phyloP scores from a whole-genome alignment of 345 rosid species.

The Noccaea bulbosa region DNA sequence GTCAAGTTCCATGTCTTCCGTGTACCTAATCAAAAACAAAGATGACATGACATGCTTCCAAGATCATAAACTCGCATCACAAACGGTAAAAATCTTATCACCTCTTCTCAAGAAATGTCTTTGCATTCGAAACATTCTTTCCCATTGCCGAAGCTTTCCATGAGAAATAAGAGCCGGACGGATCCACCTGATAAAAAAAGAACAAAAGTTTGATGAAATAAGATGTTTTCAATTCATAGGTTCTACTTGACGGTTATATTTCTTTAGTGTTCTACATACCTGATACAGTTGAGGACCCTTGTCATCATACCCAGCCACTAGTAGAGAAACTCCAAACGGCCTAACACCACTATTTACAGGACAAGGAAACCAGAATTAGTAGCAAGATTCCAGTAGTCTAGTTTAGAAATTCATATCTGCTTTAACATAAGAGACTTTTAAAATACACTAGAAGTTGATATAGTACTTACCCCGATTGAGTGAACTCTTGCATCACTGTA shows the following conservation, averaged over 20 bases:
- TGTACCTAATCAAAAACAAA: constrained; percentile 56
- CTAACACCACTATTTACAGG: constrained; percentile 70
- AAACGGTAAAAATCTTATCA: constrained; percentile 27
- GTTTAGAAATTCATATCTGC: neutral
- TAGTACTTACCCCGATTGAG: constrained; percentile 82
- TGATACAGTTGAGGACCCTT: constrained; percentile 95
- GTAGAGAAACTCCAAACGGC: constrained; percentile 95
- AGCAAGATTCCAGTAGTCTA: too few species aligned
- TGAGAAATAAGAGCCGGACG: constrained; percentile 98
- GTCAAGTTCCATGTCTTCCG: constrained; percentile 99
- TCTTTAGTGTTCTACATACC: constrained; percentile 47
- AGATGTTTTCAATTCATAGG: neutral
- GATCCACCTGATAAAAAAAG: constrained; percentile 69
- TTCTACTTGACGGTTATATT: neutral
- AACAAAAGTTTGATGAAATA: neutral
- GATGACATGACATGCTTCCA: constrained; percentile 31
- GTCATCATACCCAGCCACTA: constrained; percentile 95
- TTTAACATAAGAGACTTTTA: neutral
- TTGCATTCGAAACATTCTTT: constrained; percentile 97
- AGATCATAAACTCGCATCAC: constrained; percentile 1
- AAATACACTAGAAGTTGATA: neutral
- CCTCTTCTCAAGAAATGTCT: constrained; percentile 98
- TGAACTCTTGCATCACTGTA: constrained; percentile 98
- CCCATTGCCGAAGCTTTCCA: constrained; percentile 99
- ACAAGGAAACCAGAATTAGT: neutral